phyloP scores from a whole-genome alignment of 2,329 filamentous ascomycete species.

The Trichoderma sp. region DNA sequence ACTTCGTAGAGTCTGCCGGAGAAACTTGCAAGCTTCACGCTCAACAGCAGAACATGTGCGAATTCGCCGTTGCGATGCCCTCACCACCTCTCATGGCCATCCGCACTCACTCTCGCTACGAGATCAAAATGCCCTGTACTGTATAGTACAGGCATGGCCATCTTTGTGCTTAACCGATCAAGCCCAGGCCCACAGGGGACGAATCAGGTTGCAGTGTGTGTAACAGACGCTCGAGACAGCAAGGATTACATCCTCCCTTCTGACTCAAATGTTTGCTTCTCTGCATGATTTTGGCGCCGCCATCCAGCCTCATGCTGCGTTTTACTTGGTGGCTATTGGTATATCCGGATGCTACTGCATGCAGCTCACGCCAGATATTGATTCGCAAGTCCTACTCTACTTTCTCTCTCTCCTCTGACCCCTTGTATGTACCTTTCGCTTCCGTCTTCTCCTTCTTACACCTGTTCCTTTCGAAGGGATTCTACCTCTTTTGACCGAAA shows the following conservation, averaged over 20 bases:
- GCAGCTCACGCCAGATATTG: not conserved
- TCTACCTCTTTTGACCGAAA: not conserved
- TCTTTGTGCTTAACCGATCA: not conserved
- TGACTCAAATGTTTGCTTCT: not conserved
- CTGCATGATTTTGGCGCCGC: slow-evolving; percentile 4
- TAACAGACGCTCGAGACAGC: slow-evolving; percentile 5
- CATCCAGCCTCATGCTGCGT: not conserved
- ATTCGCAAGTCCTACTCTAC: not conserved
- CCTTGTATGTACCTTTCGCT: not conserved
- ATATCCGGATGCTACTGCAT: not conserved
- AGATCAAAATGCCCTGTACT: not conserved
- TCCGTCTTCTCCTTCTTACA: not conserved
- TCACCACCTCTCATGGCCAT: not conserved
- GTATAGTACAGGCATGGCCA: not conserved
- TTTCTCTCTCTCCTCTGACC: not conserved
- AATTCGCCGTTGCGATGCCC: not conserved
- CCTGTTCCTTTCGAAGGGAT: no score
- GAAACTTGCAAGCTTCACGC: not conserved
- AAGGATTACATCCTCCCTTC: not conserved
- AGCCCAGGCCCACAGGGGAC: not conserved
- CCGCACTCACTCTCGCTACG: not conserved
- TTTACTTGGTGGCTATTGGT: not conserved
- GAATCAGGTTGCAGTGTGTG: not conserved
- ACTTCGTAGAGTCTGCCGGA: not conserved
- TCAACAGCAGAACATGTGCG: not conserved